These are phyloP conservation scores for Ganoderma sinense DNA, from an alignment of 1,284 basidiomycete species.

Conservation along the genomic window DNA sequence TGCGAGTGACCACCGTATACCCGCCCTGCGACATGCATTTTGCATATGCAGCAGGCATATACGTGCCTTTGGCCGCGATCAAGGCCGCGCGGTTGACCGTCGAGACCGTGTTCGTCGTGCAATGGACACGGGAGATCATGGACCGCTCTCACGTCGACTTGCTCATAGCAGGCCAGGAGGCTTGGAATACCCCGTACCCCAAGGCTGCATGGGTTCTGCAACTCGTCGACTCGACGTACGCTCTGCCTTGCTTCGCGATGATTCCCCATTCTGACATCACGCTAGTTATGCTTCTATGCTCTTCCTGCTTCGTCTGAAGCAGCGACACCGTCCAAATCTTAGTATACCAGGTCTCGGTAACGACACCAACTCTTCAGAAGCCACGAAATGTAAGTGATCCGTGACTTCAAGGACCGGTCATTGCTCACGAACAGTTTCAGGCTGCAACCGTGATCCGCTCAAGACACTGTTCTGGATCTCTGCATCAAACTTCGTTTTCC, in stretches of 20 bases:
- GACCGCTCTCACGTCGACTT: background rate
- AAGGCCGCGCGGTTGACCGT: slow-evolving; percentile 11
- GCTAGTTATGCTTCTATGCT: background rate
- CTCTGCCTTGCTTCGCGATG: no score
- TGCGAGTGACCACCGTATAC: slow-evolving; percentile 15
- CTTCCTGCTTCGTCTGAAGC: no score
- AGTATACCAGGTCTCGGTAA: background rate
- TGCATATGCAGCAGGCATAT: background rate
- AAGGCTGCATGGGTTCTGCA: slow-evolving; percentile 15
- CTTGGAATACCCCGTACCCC: slow-evolving; percentile 6
- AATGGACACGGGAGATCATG: background rate
- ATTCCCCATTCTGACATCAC: background rate
- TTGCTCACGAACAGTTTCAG: background rate
- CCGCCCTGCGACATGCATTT: background rate
- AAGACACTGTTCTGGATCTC: slow-evolving; percentile 40
- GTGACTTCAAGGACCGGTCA: background rate
- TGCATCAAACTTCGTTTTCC: slow-evolving; percentile 40
- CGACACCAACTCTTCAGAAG: background rate
- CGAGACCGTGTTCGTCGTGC: slow-evolving; percentile 3
- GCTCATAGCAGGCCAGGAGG: background rate
- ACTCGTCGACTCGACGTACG: slow-evolving; percentile 12
- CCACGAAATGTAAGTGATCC: background rate
- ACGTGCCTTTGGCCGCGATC: slow-evolving; percentile 2
- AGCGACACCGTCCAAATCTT: background rate
- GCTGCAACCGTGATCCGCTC: background rate